These are phyloP conservation scores for Corrigiola litoralis DNA, from an alignment of 179 eudicot species.

Conservation along the genomic window DNA sequence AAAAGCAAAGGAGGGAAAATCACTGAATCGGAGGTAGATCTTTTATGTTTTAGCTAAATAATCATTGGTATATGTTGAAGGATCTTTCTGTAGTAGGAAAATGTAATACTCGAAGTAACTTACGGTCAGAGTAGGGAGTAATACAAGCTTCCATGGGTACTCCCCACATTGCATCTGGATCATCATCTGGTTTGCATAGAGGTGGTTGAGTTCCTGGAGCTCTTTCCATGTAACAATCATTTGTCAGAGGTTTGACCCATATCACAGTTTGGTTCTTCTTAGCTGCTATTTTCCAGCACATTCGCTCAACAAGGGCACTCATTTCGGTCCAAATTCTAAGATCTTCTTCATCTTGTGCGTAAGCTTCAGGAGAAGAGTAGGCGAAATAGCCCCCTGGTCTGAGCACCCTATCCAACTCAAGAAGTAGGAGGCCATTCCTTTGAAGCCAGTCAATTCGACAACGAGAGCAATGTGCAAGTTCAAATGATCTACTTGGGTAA, in stretches of 20 bases:
- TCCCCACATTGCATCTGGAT: conserved; percentile 39
- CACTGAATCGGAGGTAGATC: no score
- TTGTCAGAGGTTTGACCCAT: conserved; percentile 43
- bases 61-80: no score
- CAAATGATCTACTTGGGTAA: conserved; percentile 50
- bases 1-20: no score
- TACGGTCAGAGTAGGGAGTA: conserved; percentile 43
- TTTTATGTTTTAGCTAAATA: no score
- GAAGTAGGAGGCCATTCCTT: conserved; percentile 39
- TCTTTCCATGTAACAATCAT: conserved; percentile 43
- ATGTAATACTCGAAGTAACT: conserved; percentile 4
- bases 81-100: neutral
- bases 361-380: conserved; percentile 49
- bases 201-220: conserved; percentile 33
- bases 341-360: conserved; percentile 47
- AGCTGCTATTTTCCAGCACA: conserved; percentile 49
- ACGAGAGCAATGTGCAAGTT: conserved; percentile 48
- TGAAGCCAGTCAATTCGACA: conserved; percentile 53
- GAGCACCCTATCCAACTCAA: conserved; percentile 43
- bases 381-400: conserved; percentile 53
- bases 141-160: conserved; percentile 44
- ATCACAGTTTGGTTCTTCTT: conserved; percentile 45
- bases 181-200: conserved; percentile 35
- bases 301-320: conserved; percentile 40
- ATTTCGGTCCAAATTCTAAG: conserved; percentile 40